These are phyloP conservation scores for Starmerella roubikii DNA, from an alignment of 805 yeast species.

Conservation along the genomic window DNA sequence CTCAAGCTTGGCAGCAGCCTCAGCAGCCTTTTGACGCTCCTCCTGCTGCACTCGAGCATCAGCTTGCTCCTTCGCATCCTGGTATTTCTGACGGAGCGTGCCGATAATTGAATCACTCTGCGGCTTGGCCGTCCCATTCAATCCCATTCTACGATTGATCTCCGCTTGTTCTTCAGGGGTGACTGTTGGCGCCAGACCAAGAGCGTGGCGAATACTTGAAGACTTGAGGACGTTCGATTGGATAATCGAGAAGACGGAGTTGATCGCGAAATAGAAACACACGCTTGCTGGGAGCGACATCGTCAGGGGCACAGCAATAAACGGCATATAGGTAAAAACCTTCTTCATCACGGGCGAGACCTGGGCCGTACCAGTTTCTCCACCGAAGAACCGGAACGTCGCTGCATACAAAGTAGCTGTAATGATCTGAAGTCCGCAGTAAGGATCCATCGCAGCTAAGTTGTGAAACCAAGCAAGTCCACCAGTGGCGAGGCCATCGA, in stretches of 20 bases:
- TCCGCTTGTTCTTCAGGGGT: constrained; percentile 33
- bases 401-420: constrained; percentile 66
- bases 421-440: constrained; percentile 68
- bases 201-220: constrained; percentile 40
- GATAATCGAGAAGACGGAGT: constrained; percentile 56
- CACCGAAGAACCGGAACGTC: constrained; percentile 64
- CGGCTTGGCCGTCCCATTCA: constrained; percentile 17
- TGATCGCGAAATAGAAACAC: constrained; percentile 70
- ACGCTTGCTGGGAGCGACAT: constrained; percentile 77
- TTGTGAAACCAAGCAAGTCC: constrained; percentile 80
- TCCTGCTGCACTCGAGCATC: constrained; percentile 24
- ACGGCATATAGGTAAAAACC: constrained; percentile 58
- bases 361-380: constrained; percentile 73
- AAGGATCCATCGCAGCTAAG: constrained; percentile 77
- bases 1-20: constrained; percentile 13
- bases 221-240: constrained; percentile 59
- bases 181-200: constrained; percentile 49
- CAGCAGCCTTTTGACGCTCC: constrained; percentile 20
- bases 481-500: constrained; percentile 62
- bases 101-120: constrained; percentile 20
- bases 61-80: constrained; percentile 27
- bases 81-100: constrained; percentile 20
- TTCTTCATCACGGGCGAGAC: constrained; percentile 55
- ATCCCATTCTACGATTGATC: constrained; percentile 18
- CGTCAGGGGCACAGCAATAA: constrained; percentile 76